A percentile compares a stretch with the other conserved stretches of the same genome.
These are phyloP conservation scores for Suillus tomentosus DNA, from an alignment of 768 basidiomycete species.

Conservation along the genomic window DNA sequence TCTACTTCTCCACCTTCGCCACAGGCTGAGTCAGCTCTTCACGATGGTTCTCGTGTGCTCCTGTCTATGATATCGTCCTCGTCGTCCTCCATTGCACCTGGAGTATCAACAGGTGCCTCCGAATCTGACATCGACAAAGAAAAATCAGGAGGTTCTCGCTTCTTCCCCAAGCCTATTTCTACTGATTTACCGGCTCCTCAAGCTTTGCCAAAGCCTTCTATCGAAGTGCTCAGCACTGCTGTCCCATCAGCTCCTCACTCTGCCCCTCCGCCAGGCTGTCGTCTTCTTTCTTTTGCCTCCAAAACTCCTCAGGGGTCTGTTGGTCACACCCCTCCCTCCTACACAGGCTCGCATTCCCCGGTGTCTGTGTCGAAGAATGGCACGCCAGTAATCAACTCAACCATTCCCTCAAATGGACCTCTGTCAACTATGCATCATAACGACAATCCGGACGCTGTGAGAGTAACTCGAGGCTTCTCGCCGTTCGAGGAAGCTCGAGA, in stretches of 20 bases:
- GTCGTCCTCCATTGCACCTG: slow-evolving; percentile 15
- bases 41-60: slow-evolving; percentile 10
- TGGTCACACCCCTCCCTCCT: slow-evolving; percentile 20
- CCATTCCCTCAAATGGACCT: slow-evolving; percentile 9
- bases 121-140: slow-evolving; percentile 27
- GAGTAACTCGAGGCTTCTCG: slow-evolving; percentile 43
- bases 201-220: slow-evolving; percentile 20
- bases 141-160: slow-evolving; percentile 34
- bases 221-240: slow-evolving; percentile 47
- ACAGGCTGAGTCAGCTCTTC: slow-evolving; percentile 17
- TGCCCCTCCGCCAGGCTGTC: slow-evolving; percentile 43
- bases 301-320: slow-evolving; percentile 26
- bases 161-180: slow-evolving; percentile 36
- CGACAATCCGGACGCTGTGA: slow-evolving; percentile 17
- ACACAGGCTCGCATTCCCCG: slow-evolving; percentile 25
- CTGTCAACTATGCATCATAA: background rate
- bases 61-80: slow-evolving; percentile 17
- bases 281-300: slow-evolving; percentile 43
- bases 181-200: slow-evolving; percentile 24
- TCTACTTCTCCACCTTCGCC: slow-evolving; percentile 18
- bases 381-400: slow-evolving; percentile 9
- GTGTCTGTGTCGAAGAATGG: slow-evolving; percentile 27
- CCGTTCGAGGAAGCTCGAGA: slow-evolving; percentile 54
- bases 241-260: slow-evolving; percentile 34
- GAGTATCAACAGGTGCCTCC: background rate